phyloP scores from a whole-genome alignment of 2,329 filamentous ascomycete genomes.

The Epichloe sibirici region DNA sequence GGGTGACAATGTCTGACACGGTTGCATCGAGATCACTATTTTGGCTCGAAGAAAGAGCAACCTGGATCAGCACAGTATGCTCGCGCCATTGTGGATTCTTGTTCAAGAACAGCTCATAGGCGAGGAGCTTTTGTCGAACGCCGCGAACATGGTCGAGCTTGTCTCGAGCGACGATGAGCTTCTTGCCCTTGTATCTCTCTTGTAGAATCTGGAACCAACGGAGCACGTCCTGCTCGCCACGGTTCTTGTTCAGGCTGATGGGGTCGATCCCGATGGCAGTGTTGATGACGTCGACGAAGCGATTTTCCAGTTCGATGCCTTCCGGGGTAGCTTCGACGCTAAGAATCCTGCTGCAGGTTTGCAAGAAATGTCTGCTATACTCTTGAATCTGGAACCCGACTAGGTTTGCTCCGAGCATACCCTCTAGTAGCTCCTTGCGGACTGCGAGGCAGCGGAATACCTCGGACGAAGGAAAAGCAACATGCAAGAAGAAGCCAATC shows the following conservation, averaged over 20 bases:
- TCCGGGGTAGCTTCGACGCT: slow-evolving; percentile 82
- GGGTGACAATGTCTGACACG: slow-evolving; percentile 85
- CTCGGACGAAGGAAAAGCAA: slow-evolving; percentile 90
- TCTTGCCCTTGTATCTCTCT: slow-evolving; percentile 78
- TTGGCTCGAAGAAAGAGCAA: slow-evolving; percentile 81
- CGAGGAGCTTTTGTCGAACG: slow-evolving; percentile 83
- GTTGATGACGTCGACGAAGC: slow-evolving; percentile 79
- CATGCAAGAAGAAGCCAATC: slow-evolving; percentile 92
- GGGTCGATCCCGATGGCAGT: slow-evolving; percentile 89
- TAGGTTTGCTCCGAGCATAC: slow-evolving; percentile 85
- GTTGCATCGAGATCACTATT: slow-evolving; percentile 78
- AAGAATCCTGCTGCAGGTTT: slow-evolving; percentile 85
- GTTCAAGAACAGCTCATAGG: slow-evolving; percentile 88
- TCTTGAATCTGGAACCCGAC: slow-evolving; percentile 90
- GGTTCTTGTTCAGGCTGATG: slow-evolving; percentile 56
- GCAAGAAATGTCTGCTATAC: slow-evolving; percentile 86
- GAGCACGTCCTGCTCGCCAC: slow-evolving; percentile 58
- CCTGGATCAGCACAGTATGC: slow-evolving; percentile 82
- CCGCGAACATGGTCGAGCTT: slow-evolving; percentile 90
- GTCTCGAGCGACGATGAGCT: slow-evolving; percentile 82
- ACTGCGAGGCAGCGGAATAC: slow-evolving; percentile 87
- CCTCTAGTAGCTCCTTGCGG: slow-evolving; percentile 76
- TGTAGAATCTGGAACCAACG: slow-evolving; percentile 71
- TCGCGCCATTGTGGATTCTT: slow-evolving; percentile 84
- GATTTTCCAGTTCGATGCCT: slow-evolving; percentile 81